Percentiles rank a stretch among this genome's conserved stretches.
phyloP scores from a whole-genome alignment of 2,329 filamentous ascomycete species.

The Aspergillus glaucus region DNA sequence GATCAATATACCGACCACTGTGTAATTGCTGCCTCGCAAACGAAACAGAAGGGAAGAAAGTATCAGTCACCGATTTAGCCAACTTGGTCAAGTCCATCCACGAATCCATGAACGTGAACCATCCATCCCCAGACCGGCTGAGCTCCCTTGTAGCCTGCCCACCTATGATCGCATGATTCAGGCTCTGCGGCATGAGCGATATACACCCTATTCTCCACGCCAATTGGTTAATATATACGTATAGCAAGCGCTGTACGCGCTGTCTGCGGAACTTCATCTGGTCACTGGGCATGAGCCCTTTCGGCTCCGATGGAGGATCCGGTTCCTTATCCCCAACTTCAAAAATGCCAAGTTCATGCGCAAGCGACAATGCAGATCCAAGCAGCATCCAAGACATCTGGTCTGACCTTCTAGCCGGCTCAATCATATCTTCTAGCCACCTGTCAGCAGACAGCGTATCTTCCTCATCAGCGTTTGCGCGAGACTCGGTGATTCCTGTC shows the following conservation, averaged over 20 bases:
- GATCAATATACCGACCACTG: constrained; percentile 46
- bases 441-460: constrained; percentile 27
- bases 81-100: constrained; percentile 47
- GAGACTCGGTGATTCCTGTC: constrained; percentile 33
- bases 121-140: constrained; percentile 40
- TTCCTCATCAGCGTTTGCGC: constrained; percentile 21
- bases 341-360: constrained; percentile 49
- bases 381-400: constrained; percentile 58
- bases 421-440: constrained; percentile 50
- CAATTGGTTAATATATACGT: constrained; percentile 47
- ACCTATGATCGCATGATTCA: constrained; percentile 28
- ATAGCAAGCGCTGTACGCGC: constrained; percentile 35
- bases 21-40: constrained; percentile 31
- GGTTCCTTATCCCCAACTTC: constrained; percentile 35
- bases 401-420: constrained; percentile 49
- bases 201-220: constrained; percentile 47
- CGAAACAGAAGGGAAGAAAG: constrained; percentile 43
- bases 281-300: constrained; percentile 22
- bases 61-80: constrained; percentile 48
- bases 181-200: constrained; percentile 45
- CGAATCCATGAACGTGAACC: constrained; percentile 47
- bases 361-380: constrained; percentile 48
- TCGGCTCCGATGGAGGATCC: constrained; percentile 15
- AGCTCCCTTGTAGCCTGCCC: constrained; percentile 28
- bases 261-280: constrained; percentile 28